phyloP scores from a whole-genome alignment of 2,329 filamentous ascomycete species.

The Colletotrichum falcatum region DNA sequence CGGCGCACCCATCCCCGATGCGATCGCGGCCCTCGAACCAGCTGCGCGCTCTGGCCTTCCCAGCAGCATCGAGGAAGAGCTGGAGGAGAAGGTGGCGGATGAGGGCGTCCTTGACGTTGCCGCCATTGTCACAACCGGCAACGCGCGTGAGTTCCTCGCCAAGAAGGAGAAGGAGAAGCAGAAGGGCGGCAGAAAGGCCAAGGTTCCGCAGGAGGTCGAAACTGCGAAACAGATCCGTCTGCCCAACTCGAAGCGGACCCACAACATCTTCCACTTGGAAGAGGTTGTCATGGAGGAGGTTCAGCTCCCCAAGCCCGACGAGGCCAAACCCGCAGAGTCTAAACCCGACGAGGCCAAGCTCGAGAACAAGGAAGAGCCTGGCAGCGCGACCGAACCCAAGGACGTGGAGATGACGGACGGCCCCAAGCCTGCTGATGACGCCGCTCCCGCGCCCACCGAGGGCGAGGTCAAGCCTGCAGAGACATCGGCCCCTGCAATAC shows the following conservation, averaged over 20 bases:
- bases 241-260: constrained; percentile 78
- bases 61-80: constrained; percentile 46
- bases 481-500: constrained; percentile 26
- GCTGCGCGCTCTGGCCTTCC: constrained; percentile 43
- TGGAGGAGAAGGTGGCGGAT: constrained; percentile 56
- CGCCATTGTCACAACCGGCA: constrained; percentile 84
- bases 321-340: constrained; percentile 43
- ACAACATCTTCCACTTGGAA: constrained; percentile 80
- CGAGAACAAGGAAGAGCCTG: constrained; percentile 29
- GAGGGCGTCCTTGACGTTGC: constrained; percentile 85
- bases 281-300: constrained; percentile 71
- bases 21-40: constrained; percentile 50
- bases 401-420: constrained; percentile 44
- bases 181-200: constrained; percentile 61
- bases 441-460: constrained; percentile 39
- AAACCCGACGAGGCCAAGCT: constrained; percentile 40
- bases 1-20: constrained; percentile 50
- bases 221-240: constrained; percentile 69
- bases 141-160: constrained; percentile 84
- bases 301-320: constrained; percentile 47
- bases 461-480: constrained; percentile 45
- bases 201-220: constrained; percentile 69
- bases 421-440: constrained; percentile 35
- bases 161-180: constrained; percentile 86
- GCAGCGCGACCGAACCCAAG: constrained; percentile 22